These are phyloP conservation scores for Backusella liffmaniae DNA, from an alignment of 192 early-diverging fungal species.

Conservation along the genomic window DNA sequence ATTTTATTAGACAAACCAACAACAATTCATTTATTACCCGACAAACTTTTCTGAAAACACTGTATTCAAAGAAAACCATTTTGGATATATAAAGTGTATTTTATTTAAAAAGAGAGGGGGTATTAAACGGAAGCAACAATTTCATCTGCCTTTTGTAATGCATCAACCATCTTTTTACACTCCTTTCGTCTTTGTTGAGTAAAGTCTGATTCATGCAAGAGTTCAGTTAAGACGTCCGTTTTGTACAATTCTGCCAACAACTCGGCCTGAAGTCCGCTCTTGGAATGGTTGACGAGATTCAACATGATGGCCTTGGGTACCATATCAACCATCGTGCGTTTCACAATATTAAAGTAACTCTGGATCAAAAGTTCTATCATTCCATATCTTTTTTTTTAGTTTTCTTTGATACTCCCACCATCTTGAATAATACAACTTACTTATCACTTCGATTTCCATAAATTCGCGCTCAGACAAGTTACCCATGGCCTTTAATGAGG, in stretches of 20 bases:
- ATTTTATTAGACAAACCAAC: too few relatives aligned
- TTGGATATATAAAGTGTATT: not conserved
- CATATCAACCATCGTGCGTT: conserved; percentile 95
- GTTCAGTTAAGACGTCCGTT: conserved; percentile 88
- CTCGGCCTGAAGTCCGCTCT: conserved; percentile 94
- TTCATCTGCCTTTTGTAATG: conserved; percentile 81
- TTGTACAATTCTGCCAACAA: conserved; percentile 96
- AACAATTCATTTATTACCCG: too few relatives aligned
- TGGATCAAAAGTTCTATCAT: conserved; percentile 83
- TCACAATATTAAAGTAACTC: conserved; percentile 99
- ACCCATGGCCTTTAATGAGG: conserved; percentile 91
- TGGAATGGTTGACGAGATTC: conserved; percentile 87
- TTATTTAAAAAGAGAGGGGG: not conserved
- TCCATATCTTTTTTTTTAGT: not conserved
- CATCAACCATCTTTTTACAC: conserved; percentile 99
- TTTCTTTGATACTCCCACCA: not conserved
- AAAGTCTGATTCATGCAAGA: conserved; percentile 94
- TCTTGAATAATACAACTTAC: conserved; percentile 45
- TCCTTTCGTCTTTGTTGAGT: conserved; percentile 90
- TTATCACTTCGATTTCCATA: conserved; percentile 99
- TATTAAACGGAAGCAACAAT: conserved; percentile 45
- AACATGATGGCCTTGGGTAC: conserved; percentile 99
- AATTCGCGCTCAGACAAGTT: conserved; percentile 95
- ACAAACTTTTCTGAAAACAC: too few relatives aligned
- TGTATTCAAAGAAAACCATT: too few relatives aligned